Evolutionary conservation across 2,329 filamentous ascomycete genomes (phyloP), one percentile per base, ranked within the genome.

Genomic region (Sarocladiaceae sp.): DNA sequence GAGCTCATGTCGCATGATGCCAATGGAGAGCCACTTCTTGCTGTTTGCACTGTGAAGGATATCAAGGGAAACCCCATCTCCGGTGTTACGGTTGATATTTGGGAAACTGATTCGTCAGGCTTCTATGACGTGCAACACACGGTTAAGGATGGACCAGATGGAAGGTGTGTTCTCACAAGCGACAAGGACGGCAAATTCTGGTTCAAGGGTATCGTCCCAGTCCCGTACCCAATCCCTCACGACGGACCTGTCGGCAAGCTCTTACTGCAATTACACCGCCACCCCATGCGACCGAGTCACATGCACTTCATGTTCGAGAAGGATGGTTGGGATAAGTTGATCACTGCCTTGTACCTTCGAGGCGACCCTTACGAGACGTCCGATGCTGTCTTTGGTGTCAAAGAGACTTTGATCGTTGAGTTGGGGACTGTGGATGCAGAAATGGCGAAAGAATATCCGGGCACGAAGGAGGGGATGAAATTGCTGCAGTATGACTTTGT

Each of bases 181-280:
- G 56, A 56, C 20, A 53, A 51, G 11, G 23, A 57, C 15, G 57
- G 57, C 17, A 35, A 29, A 25, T 94, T 95, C 67, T 93, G 87
- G 84, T 95, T 94, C 72, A 84, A 83, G 62, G 88, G 85, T 0
- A 88, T 95, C 64, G 85, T 86, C 56, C 90, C 90, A 0, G 89
- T 95, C 54, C 84, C 86, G 53, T 96, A 95, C 69, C 86, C 88
- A 0, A 92, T 94, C 62, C 88, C 89, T 3, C 78, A 88, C 62
- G 89, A 95, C 68, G 88, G 87, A 12, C 90, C 90, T 0, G 89
- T 94, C 2, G 90, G 88, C 1, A 81, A 82, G 68, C 65, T 92
- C 60, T 69, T 92, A 61, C 72, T 73, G 64, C 66, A 71, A 63
- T 64, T 92, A 60, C 76, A 78, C 36, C 73, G 88, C 26, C 88